A percentile compares a stretch with the other conserved stretches of the same genome.
Evolutionary conservation across 2,329 filamentous ascomycete species (phyloP).

Genomic region (Truncatella angustata): DNA sequence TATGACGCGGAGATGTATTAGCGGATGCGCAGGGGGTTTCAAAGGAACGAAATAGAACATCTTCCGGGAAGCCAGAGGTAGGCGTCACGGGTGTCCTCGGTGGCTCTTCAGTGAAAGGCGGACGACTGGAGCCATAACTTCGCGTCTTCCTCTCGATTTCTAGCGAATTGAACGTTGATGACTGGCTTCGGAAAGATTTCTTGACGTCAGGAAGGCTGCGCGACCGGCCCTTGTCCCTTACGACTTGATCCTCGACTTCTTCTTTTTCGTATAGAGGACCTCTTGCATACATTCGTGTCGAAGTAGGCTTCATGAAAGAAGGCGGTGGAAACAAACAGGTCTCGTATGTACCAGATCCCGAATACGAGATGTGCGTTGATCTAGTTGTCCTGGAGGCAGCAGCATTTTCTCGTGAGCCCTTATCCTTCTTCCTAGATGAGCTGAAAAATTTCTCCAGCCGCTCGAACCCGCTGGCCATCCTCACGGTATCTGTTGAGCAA

Average conservation of each 20-base stretch:
- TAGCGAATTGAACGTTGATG: slow-evolving; percentile 14
- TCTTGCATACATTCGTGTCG: slow-evolving; percentile 55
- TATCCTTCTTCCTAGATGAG: slow-evolving; percentile 36
- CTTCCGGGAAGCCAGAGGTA: slow-evolving; percentile 26
- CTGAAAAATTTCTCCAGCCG: slow-evolving; percentile 51
- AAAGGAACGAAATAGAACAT: slow-evolving; percentile 17
- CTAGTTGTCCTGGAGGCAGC: slow-evolving; percentile 12
- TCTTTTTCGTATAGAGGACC: slow-evolving; percentile 36
- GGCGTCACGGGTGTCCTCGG: slow-evolving; percentile 14
- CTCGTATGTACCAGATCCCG: slow-evolving; percentile 7
- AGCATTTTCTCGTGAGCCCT: slow-evolving; percentile 11
- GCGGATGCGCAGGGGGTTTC: slow-evolving; percentile 3
- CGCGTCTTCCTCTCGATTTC: background rate
- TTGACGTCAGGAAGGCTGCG: slow-evolving; percentile 24
- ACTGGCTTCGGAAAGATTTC: slow-evolving; percentile 17
- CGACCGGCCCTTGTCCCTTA: slow-evolving; percentile 21
- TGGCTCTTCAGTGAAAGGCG: background rate
- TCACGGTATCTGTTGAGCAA: no score
- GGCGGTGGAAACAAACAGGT: slow-evolving; percentile 25
- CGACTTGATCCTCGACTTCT: background rate
- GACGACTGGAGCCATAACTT: slow-evolving; percentile 6
- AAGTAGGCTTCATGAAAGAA: slow-evolving; percentile 53
- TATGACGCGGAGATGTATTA: background rate
- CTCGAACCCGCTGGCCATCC: slow-evolving; percentile 50
- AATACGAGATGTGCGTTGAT: slow-evolving; percentile 11